Percentiles rank a stretch among this genome's conserved stretches.
These are phyloP conservation scores for Vachellia collinsii DNA, from an alignment of 306 rosid species.

Conservation along the genomic window DNA sequence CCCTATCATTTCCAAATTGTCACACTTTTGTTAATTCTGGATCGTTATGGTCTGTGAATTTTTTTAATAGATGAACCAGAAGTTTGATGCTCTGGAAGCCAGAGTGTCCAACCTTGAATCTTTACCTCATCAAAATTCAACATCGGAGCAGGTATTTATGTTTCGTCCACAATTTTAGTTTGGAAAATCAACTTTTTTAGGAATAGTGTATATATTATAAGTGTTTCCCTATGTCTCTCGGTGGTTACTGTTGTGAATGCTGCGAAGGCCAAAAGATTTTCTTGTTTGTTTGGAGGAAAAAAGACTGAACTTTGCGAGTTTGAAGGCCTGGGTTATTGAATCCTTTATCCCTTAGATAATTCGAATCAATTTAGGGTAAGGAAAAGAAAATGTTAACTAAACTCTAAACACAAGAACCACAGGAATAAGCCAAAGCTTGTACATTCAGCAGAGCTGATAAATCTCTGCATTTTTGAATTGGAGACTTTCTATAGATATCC, in stretches of 20 bases:
- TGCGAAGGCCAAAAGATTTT: neutral
- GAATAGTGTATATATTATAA: neutral
- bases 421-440: too few relatives aligned
- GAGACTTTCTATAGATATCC: neutral
- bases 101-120: slow-evolving; percentile 48
- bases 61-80: slow-evolving; percentile 20
- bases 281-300: too few relatives aligned
- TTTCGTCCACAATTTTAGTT: neutral
- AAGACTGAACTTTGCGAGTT: too few relatives aligned
- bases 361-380: neutral
- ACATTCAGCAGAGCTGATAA: too few relatives aligned
- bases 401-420: too few relatives aligned
- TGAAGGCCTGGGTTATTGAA: neutral
- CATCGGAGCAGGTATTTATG: slow-evolving; percentile 42
- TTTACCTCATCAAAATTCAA: slow-evolving; percentile 6
- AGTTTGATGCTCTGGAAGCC: slow-evolving; percentile 41
- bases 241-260: neutral
- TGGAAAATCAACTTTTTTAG: too few relatives aligned
- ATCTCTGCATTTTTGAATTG: too few relatives aligned
- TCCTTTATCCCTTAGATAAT: neutral
- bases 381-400: too few relatives aligned
- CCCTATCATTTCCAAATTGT: neutral
- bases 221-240: neutral
- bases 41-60: neutral
- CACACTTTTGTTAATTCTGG: neutral